Percentiles rank a stretch among this genome's conserved stretches.
phyloP scores from a whole-genome alignment of 352 stramenopile species.

The Phytophthora sojae region DNA sequence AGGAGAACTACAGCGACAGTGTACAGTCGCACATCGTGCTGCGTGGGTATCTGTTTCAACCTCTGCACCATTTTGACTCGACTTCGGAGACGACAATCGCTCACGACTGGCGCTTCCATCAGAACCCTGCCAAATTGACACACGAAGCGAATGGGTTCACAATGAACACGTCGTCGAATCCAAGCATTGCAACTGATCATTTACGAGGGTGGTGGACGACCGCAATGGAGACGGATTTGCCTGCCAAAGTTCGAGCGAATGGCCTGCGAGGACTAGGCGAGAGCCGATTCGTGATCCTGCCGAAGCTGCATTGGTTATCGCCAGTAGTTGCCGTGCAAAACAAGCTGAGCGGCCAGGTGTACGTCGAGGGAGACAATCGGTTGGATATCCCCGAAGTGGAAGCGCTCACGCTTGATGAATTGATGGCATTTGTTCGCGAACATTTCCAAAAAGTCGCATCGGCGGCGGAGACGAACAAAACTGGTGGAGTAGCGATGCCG shows the following conservation, averaged over 20 bases:
- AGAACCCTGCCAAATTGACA: constrained; percentile 25
- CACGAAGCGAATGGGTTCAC: neutral
- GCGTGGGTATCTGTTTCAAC: constrained; percentile 74
- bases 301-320: constrained; percentile 76
- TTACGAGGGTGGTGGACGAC: constrained; percentile 77
- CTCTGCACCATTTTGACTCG: constrained; percentile 51
- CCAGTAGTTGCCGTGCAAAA: constrained; percentile 55
- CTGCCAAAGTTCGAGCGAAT: constrained; percentile 46
- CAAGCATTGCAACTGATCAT: constrained; percentile 50
- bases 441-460: constrained; percentile 51
- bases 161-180: constrained; percentile 28
- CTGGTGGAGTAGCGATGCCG: constrained; percentile 59
- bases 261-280: constrained; percentile 29
- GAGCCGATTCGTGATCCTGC: constrained; percentile 67
- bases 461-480: constrained; percentile 26
- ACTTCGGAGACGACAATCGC: constrained; percentile 51
- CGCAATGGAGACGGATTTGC: constrained; percentile 54
- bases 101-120: constrained; percentile 61
- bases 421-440: constrained; percentile 40
- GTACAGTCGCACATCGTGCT: constrained; percentile 70
- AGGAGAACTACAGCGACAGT: constrained; percentile 55
- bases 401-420: constrained; percentile 42
- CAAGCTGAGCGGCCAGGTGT: constrained; percentile 15
- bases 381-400: constrained; percentile 43
- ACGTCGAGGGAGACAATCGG: constrained; percentile 42